These are phyloP conservation scores for Pistacia atlantica DNA, from an alignment of 345 rosid genomes.

Conservation along the genomic window DNA sequence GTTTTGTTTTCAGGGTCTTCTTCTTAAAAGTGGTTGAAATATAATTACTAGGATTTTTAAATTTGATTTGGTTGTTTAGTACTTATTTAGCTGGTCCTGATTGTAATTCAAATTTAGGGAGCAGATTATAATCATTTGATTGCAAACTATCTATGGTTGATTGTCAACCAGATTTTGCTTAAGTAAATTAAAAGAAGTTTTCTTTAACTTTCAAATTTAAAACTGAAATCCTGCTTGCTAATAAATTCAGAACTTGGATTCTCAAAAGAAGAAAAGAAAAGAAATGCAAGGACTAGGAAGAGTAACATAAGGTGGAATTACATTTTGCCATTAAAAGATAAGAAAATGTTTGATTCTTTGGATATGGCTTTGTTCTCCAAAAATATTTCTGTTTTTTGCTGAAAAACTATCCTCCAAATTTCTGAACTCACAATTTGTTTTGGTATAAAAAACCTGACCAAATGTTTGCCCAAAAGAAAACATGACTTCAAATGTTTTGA, in stretches of 20 bases:
- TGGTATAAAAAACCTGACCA: not conserved
- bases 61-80: not conserved
- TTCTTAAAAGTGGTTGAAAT: not conserved
- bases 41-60: not conserved
- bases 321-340: not conserved
- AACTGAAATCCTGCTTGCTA: not conserved
- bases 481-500: not conserved
- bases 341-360: not conserved
- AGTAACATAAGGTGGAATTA: not conserved
- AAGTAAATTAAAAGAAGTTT: not conserved
- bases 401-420: not conserved
- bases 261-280: not conserved
- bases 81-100: not conserved
- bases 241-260: not conserved
- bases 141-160: not conserved
- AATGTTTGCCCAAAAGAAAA: not conserved
- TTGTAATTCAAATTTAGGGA: constrained; percentile 7
- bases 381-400: not conserved
- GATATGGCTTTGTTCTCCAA: not conserved
- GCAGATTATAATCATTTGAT: not conserved
- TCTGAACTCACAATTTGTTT: too few relatives aligned
- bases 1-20: not conserved
- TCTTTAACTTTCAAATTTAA: not conserved
- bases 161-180: not conserved
- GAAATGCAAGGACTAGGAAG: not conserved